Evolutionary conservation across 495 filamentous ascomycete genomes (phyloP).

Genomic region (Penicillium paxilli): DNA sequence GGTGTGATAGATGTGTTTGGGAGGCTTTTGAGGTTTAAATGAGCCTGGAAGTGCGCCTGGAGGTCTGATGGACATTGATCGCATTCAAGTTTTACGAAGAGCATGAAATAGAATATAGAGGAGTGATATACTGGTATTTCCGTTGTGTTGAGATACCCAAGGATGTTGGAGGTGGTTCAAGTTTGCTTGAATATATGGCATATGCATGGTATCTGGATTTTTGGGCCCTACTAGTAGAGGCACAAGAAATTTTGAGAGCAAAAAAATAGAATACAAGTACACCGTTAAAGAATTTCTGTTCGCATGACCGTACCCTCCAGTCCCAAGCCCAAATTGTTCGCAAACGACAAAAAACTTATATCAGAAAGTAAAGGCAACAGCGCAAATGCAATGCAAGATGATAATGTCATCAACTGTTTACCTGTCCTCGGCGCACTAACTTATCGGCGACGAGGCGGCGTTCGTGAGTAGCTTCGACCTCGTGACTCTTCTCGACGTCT

Average conservation of each 20-base stretch:
- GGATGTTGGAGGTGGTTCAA: neutral
- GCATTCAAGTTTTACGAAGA: too few species aligned
- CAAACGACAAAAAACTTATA: neutral
- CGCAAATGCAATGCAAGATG: neutral
- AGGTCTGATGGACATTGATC: too few species aligned
- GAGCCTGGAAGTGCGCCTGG: too few species aligned
- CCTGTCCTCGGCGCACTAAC: neutral
- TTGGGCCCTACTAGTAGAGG: neutral
- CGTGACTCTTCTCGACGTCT: constrained; percentile 16
- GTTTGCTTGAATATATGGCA: too few species aligned
- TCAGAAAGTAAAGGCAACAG: neutral
- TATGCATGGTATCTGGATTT: constrained; percentile 7
- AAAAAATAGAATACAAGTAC: constrained; percentile 6
- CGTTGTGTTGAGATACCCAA: constrained; percentile 10
- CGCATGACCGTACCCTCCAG: neutral
- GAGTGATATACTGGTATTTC: neutral
- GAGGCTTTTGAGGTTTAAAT: constrained; percentile 38
- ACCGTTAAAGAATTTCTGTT: neutral
- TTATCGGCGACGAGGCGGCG: constrained; percentile 30
- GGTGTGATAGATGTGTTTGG: constrained; percentile 76
- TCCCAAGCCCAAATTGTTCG: neutral
- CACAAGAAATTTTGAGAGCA: neutral
- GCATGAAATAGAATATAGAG: neutral
- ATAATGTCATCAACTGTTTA: neutral
- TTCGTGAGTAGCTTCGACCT: constrained; percentile 30